A percentile compares a stretch with the other conserved stretches of the same genome.
phyloP scores from a whole-genome alignment of 2,329 filamentous ascomycete species.

The Septoria linicola region DNA sequence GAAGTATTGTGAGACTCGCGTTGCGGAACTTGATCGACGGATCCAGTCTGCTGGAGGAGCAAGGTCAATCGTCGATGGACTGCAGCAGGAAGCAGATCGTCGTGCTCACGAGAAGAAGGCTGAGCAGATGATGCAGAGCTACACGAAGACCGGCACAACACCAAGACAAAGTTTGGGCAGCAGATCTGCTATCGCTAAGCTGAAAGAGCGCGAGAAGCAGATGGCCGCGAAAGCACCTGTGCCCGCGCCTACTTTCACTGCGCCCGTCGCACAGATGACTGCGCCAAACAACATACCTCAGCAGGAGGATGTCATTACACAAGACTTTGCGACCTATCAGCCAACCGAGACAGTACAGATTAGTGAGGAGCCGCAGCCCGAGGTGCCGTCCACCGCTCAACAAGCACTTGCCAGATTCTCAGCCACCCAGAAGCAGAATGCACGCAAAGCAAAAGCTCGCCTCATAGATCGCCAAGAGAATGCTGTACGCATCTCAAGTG shows the following conservation, averaged over 20 bases:
- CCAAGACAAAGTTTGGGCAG: constrained; percentile 24
- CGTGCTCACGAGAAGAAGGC: constrained; percentile 21
- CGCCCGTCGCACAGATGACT: constrained; percentile 25
- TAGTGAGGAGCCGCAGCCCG: not conserved
- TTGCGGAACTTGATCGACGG: constrained; percentile 45
- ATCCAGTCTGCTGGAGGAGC: constrained; percentile 48
- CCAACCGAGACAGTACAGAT: not conserved
- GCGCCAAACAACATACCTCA: not conserved
- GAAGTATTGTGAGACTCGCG: constrained; percentile 28
- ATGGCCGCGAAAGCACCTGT: constrained; percentile 8
- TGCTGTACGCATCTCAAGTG: constrained; percentile 17
- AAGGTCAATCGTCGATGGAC: constrained; percentile 37
- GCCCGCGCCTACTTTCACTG: constrained; percentile 1
- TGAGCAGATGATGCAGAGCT: constrained; percentile 20
- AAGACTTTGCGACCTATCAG: constrained; percentile 15
- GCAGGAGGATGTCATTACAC: constrained; percentile 4
- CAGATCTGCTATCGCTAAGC: constrained; percentile 19
- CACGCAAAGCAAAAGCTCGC: constrained; percentile 15
- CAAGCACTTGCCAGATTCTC: constrained; percentile 10
- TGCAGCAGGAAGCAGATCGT: constrained; percentile 35
- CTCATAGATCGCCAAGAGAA: constrained; percentile 31
- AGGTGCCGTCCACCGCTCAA: constrained; percentile 3
- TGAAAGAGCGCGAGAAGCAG: constrained; percentile 24
- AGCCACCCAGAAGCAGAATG: constrained; percentile 10
- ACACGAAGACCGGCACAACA: constrained; percentile 26